phyloP scores from a whole-genome alignment of 2,329 filamentous ascomycete species.

The Claviceps digitariae region DNA sequence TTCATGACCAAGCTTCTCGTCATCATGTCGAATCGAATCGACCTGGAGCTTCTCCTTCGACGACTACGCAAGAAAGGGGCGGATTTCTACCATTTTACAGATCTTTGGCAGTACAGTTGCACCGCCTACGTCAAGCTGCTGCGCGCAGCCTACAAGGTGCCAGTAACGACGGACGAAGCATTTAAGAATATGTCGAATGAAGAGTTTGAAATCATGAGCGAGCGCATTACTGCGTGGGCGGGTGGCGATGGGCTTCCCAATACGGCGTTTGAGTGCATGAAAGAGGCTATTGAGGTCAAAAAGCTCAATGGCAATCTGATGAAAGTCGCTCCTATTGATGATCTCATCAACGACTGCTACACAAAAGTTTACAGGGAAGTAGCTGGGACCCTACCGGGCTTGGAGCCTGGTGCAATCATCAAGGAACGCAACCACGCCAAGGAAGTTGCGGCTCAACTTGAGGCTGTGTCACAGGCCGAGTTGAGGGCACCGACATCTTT shows the following conservation, averaged over 20 bases:
- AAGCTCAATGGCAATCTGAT: slow-evolving; percentile 76
- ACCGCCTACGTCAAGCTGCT: slow-evolving; percentile 39
- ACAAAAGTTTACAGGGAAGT: slow-evolving; percentile 59
- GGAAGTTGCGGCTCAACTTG: slow-evolving; percentile 25
- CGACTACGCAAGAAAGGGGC: slow-evolving; percentile 70
- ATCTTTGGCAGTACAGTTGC: slow-evolving; percentile 45
- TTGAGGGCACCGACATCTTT: slow-evolving; percentile 23
- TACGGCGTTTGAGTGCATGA: slow-evolving; percentile 38
- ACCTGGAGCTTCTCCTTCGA: slow-evolving; percentile 64
- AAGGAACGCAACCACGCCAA: slow-evolving; percentile 31
- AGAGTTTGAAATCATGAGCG: slow-evolving; percentile 43
- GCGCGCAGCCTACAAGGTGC: slow-evolving; percentile 33
- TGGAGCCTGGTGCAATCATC: slow-evolving; percentile 32
- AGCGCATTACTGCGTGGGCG: slow-evolving; percentile 42
- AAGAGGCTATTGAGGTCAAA: slow-evolving; percentile 45
- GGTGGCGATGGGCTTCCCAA: slow-evolving; percentile 24
- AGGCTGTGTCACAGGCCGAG: slow-evolving; percentile 15
- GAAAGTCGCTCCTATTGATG: slow-evolving; percentile 76
- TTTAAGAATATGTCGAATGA: slow-evolving; percentile 41
- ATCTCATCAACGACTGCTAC: slow-evolving; percentile 87
- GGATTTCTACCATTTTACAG: slow-evolving; percentile 53
- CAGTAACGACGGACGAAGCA: slow-evolving; percentile 34
- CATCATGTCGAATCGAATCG: slow-evolving; percentile 59
- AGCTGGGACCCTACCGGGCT: slow-evolving; percentile 42
- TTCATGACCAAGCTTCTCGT: slow-evolving; percentile 68